Percentiles rank a stretch among this genome's conserved stretches.
Conservation (phyloP, 2,329 filamentous ascomycete species). For the Diaporthe velutina region DNA sequence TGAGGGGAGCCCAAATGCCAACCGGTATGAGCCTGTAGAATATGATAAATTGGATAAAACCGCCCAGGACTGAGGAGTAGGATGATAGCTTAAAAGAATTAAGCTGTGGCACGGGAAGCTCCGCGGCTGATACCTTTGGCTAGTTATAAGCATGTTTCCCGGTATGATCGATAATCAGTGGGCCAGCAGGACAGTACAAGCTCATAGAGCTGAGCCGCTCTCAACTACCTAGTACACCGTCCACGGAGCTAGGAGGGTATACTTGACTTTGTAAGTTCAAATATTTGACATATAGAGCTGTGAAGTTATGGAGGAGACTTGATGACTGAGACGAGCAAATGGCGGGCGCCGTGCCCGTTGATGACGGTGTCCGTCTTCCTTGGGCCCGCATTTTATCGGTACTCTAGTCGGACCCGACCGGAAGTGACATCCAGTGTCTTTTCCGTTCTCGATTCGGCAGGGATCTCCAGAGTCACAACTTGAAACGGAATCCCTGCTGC, state of each 20-base stretch:
- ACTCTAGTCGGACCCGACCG: background rate
- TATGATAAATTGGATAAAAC: background rate
- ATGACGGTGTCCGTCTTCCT: background rate
- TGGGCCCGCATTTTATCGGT: background rate
- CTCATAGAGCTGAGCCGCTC: constrained; percentile 1
- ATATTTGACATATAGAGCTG: no score
- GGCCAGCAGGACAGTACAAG: background rate
- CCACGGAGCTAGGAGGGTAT: no score
- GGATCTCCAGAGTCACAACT: background rate
- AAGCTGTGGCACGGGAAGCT: background rate
- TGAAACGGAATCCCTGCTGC: background rate
- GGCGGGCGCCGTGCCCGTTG: no score
- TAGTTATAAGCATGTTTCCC: background rate
- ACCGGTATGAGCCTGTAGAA: background rate
- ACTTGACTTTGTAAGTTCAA: no score
- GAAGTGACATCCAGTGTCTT: background rate
- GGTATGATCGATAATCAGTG: background rate
- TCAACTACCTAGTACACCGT: background rate
- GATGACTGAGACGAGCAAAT: no score
- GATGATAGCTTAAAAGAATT: background rate
- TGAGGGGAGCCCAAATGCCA: background rate
- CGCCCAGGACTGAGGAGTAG: background rate
- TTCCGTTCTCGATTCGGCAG: background rate
- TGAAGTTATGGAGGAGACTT: no score
- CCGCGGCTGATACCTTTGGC: background rate